Evolutionary conservation across 1,284 basidiomycete species (phyloP).

Genomic region (Cystobasidium slooffiae): DNA sequence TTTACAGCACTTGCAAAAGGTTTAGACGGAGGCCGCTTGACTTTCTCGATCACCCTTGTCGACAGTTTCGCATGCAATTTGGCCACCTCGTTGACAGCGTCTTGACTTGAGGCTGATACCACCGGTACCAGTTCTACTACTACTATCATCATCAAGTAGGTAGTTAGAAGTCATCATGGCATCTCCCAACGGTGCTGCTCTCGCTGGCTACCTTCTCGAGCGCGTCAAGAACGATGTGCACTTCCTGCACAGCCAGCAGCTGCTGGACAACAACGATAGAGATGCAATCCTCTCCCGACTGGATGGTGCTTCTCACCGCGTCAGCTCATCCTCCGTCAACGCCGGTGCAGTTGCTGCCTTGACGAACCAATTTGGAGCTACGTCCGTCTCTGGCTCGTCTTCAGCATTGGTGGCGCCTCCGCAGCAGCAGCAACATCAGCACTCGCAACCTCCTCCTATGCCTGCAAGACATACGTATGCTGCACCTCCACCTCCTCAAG

Average conservation of each 20-base stretch:
- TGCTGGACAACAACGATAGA: conserved; percentile 16
- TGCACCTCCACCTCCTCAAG: conserved; percentile 11
- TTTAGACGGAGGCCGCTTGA: not conserved
- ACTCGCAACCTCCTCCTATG: conserved; percentile 8
- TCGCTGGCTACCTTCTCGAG: conserved; percentile 28
- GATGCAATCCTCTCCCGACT: conserved; percentile 23
- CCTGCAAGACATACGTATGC: conserved; percentile 20
- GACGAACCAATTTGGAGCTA: conserved; percentile 14
- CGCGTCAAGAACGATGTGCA: conserved; percentile 26
- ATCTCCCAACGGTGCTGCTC: not conserved
- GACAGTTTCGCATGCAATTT: not conserved
- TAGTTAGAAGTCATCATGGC: not conserved
- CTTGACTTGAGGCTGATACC: not conserved
- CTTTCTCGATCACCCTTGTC: not conserved
- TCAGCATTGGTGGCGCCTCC: conserved; percentile 8
- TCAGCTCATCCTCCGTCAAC: not conserved
- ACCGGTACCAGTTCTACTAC: not conserved
- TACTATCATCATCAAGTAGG: not conserved
- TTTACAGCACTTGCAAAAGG: not conserved
- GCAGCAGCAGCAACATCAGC: conserved; percentile 6
- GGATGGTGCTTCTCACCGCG: conserved; percentile 25
- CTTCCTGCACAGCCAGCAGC: conserved; percentile 29
- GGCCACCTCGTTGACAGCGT: not conserved
- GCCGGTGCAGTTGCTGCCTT: conserved; percentile 14
- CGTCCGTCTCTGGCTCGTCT: not conserved